Conservation (phyloP, 257 asterid species). For the Nicotiana undulata region DNA sequence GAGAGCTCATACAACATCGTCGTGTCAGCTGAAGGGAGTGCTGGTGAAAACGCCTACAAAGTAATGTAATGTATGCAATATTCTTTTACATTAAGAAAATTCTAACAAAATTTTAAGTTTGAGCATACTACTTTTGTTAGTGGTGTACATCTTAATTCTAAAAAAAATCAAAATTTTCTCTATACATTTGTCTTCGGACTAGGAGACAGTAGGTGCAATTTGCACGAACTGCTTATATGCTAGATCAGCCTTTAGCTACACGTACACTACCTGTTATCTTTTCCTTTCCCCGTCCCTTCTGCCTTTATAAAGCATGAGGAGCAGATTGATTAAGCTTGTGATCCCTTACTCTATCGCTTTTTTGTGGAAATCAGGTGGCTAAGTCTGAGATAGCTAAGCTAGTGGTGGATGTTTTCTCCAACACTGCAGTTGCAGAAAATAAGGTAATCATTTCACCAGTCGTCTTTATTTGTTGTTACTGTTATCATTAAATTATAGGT, state of each 20-base stretch:
- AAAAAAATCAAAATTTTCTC: too few relatives aligned
- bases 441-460: constrained; percentile 36
- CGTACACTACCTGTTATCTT: background rate
- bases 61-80: constrained; percentile 94
- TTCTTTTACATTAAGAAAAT: constrained; percentile 22
- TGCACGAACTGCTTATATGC: too few relatives aligned
- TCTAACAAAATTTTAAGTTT: background rate
- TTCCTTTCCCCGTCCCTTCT: background rate
- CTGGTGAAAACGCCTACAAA: constrained; percentile 64
- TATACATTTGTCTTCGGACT: too few relatives aligned
- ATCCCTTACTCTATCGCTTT: background rate
- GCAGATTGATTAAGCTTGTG: background rate
- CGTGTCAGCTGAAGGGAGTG: constrained; percentile 66
- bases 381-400: constrained; percentile 75
- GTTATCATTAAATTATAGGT: too few relatives aligned
- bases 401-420: constrained; percentile 84
- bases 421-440: constrained; percentile 71
- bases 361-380: constrained; percentile 41
- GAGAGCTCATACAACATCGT: constrained; percentile 75
- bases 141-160: too few relatives aligned
- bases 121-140: too few relatives aligned
- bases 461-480: too few relatives aligned
- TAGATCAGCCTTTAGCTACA: background rate
- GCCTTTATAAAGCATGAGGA: background rate
- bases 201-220: too few relatives aligned